These are phyloP conservation scores for Cicer arietinum DNA, from an alignment of 306 rosid genomes.

Conservation along the genomic window DNA sequence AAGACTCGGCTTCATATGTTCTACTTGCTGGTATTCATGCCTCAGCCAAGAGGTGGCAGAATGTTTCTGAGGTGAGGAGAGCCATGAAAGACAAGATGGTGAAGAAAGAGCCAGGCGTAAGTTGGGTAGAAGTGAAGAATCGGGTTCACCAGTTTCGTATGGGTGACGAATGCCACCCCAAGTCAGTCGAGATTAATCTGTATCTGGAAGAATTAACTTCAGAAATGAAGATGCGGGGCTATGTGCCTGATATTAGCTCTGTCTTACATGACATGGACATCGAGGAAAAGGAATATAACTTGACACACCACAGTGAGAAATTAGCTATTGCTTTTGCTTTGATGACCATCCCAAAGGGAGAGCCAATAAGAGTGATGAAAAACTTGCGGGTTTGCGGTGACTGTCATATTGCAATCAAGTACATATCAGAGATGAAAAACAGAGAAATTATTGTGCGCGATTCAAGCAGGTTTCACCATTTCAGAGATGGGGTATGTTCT, in stretches of 20 bases:
- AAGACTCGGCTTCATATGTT: conserved; percentile 78
- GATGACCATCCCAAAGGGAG: conserved; percentile 61
- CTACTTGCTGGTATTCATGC: conserved; percentile 83
- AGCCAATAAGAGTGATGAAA: conserved; percentile 86
- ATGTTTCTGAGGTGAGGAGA: conserved; percentile 75
- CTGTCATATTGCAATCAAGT: conserved; percentile 82
- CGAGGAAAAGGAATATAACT: conserved; percentile 82
- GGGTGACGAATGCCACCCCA: conserved; percentile 70
- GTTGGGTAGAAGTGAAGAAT: conserved; percentile 88
- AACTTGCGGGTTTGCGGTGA: conserved; percentile 75
- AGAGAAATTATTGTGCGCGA: conserved; percentile 70
- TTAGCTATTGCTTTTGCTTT: conserved; percentile 84
- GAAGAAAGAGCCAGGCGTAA: conserved; percentile 81
- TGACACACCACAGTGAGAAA: conserved; percentile 87
- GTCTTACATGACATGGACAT: conserved; percentile 88
- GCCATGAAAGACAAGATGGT: conserved; percentile 72
- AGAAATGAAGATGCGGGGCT: conserved; percentile 80
- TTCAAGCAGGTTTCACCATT: conserved; percentile 88
- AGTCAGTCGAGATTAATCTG: conserved; percentile 58
- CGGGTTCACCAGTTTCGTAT: conserved; percentile 68
- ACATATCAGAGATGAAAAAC: conserved; percentile 63
- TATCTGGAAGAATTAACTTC: conserved; percentile 72
- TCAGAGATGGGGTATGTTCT: conserved; percentile 75
- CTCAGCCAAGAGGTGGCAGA: conserved; percentile 78
- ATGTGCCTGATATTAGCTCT: conserved; percentile 73